Conservation (phyloP, 495 filamentous ascomycete genomes). For the Talaromyces thailandensis region DNA sequence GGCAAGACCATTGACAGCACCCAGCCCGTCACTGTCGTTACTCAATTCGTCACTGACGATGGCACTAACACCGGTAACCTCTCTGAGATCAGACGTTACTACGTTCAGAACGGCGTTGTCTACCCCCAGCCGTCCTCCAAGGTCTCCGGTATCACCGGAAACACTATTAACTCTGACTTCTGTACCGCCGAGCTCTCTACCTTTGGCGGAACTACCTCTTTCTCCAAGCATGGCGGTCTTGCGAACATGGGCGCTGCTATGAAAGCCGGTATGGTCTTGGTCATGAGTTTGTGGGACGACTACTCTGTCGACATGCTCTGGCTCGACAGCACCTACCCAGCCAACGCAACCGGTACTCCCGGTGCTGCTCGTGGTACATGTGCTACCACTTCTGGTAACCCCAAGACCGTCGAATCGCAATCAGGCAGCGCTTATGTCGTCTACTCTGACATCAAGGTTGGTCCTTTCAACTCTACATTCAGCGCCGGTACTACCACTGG, state of each 20-base stretch:
- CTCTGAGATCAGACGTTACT: slow-evolving; percentile 59
- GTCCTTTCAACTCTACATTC: slow-evolving; percentile 57
- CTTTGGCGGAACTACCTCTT: slow-evolving; percentile 53
- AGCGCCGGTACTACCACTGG: slow-evolving; percentile 6
- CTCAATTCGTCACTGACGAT: slow-evolving; percentile 56
- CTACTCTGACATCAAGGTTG: slow-evolving; percentile 62
- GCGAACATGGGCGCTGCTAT: slow-evolving; percentile 47
- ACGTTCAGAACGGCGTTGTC: slow-evolving; percentile 59
- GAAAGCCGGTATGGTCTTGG: slow-evolving; percentile 58
- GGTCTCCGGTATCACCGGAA: slow-evolving; percentile 40
- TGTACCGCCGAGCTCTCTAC: slow-evolving; percentile 51
- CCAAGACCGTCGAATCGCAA: slow-evolving; percentile 47
- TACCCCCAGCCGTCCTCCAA: slow-evolving; percentile 49
- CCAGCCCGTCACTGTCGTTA: slow-evolving; percentile 57
- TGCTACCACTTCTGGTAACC: slow-evolving; percentile 48
- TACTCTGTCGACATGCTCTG: slow-evolving; percentile 72
- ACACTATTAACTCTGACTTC: slow-evolving; percentile 51
- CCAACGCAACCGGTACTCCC: slow-evolving; percentile 42
- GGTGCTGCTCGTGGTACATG: slow-evolving; percentile 68
- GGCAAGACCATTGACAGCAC: slow-evolving; percentile 55
- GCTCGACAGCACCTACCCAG: slow-evolving; percentile 72
- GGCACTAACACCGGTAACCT: slow-evolving; percentile 45
- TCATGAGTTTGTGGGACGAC: slow-evolving; percentile 74
- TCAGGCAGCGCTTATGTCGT: slow-evolving; percentile 47
- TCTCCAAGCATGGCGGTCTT: slow-evolving; percentile 52